These are phyloP conservation scores for Paramecium sonneborni DNA, from an alignment of 73 alveolate genomes.

Conservation along the genomic window DNA sequence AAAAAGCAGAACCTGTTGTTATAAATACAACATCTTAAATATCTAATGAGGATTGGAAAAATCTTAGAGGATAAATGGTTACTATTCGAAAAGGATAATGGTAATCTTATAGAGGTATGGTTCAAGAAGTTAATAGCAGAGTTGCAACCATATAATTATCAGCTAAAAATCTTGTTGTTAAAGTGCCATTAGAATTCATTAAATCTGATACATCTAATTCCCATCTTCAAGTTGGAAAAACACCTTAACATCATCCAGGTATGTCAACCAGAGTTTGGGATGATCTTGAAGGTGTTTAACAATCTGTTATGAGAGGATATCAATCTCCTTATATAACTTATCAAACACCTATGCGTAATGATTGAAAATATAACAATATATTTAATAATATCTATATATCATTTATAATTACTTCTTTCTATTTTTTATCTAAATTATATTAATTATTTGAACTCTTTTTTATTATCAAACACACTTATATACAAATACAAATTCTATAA, in stretches of 20 bases:
- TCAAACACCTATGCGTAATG: neutral
- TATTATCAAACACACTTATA: too few species aligned
- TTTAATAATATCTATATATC: too few species aligned
- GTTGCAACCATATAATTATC: neutral
- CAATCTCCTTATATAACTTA: conserved; percentile 30
- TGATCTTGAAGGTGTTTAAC: neutral
- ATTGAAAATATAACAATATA: neutral
- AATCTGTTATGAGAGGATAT: conserved; percentile 24
- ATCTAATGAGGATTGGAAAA: neutral
- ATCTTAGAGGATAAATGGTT: neutral
- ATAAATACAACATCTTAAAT: neutral
- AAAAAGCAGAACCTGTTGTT: neutral
- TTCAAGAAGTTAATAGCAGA: neutral
- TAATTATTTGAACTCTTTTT: too few species aligned
- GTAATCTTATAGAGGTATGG: conserved; percentile 27
- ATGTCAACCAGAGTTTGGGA: conserved; percentile 54
- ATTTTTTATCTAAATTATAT: too few species aligned
- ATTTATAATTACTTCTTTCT: neutral
- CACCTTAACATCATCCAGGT: conserved; percentile 40
- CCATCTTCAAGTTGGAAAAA: conserved; percentile 17
- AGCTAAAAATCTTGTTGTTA: conserved; percentile 25
- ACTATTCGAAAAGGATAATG: conserved; percentile 13
- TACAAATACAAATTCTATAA: too few species aligned
- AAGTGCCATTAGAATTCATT: conserved; percentile 4
- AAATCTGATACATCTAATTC: neutral